A percentile compares a stretch with the other conserved stretches of the same genome.
Conservation (phyloP, 148 eudicot species). For the Pouteria glomerata region DNA sequence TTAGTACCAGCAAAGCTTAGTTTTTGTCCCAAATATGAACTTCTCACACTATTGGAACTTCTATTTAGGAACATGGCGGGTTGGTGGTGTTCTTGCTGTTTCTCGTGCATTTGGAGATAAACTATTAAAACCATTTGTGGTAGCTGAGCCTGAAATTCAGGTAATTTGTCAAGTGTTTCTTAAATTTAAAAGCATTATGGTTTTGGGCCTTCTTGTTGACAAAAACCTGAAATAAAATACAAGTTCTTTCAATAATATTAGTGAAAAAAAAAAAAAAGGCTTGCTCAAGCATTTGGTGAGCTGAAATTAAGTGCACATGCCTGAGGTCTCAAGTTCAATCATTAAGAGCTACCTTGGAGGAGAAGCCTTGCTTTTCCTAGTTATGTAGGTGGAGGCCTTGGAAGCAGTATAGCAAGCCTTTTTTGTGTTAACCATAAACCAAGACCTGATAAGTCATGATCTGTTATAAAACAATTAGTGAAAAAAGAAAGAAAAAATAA, state of each 20-base stretch:
- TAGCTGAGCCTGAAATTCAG: slow-evolving; percentile 77
- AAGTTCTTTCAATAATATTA: neutral
- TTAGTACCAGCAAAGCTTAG: neutral
- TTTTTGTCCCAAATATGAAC: neutral
- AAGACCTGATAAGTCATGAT: too few species aligned
- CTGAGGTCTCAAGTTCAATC: too few species aligned
- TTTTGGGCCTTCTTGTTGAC: neutral
- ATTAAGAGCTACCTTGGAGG: too few species aligned
- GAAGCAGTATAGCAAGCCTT: too few species aligned
- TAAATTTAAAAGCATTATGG: neutral
- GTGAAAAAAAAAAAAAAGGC: neutral
- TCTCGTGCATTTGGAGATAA: slow-evolving; percentile 79
- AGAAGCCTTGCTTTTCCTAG: too few species aligned
- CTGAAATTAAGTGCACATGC: too few species aligned
- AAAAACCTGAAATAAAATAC: neutral
- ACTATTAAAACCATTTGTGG: slow-evolving; percentile 59
- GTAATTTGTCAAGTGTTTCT: slow-evolving; percentile 19
- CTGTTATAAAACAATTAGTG: neutral
- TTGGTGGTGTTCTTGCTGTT: slow-evolving; percentile 82
- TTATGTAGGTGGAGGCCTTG: too few species aligned
- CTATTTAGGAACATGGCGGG: slow-evolving; percentile 86
- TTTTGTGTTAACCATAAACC: too few species aligned
- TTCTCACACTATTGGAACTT: slow-evolving; percentile 7
- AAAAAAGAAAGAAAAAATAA: neutral
- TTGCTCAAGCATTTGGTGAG: too few species aligned